These are phyloP conservation scores for Fagus sylvatica DNA, from an alignment of 306 rosid species.

Conservation along the genomic window DNA sequence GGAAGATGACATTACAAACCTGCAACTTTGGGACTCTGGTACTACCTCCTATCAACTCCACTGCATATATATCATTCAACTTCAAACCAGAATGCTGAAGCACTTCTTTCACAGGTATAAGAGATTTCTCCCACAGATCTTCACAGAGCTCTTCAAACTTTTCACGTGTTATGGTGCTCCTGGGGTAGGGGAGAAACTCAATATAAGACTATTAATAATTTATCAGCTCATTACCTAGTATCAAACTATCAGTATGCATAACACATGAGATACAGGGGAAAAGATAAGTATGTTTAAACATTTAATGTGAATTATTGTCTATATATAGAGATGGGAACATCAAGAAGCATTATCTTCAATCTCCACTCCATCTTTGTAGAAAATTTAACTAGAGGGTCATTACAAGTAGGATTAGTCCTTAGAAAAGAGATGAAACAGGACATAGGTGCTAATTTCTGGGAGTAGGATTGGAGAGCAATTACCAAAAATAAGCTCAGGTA, in stretches of 20 bases:
- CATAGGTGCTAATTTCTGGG: not conserved
- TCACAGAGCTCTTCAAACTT: constrained; percentile 91
- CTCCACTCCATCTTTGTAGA: too few species aligned
- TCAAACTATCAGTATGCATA: not conserved
- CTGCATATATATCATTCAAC: constrained; percentile 73
- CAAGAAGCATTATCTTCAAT: not conserved
- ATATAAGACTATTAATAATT: not conserved
- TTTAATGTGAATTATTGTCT: not conserved
- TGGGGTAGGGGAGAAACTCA: constrained; percentile 29
- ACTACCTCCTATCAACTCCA: constrained; percentile 96
- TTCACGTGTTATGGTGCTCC: constrained; percentile 93
- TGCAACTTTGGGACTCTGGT: constrained; percentile 96
- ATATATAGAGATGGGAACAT: not conserved
- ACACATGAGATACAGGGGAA: not conserved
- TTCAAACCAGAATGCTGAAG: constrained; percentile 68
- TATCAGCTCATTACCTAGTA: too few species aligned
- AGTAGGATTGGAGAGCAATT: not conserved
- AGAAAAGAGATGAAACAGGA: not conserved
- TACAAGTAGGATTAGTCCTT: too few species aligned
- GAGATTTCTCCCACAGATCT: constrained; percentile 93
- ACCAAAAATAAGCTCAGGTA: not conserved
- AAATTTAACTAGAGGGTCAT: too few species aligned
- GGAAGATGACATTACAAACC: constrained; percentile 52
- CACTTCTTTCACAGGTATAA: constrained; percentile 73
- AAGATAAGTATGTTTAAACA: not conserved